A percentile compares a stretch with the other conserved stretches of the same genome.
These are phyloP conservation scores for Neofusicoccum sp. DNA, from an alignment of 2,329 filamentous ascomycete species.

Conservation along the genomic window DNA sequence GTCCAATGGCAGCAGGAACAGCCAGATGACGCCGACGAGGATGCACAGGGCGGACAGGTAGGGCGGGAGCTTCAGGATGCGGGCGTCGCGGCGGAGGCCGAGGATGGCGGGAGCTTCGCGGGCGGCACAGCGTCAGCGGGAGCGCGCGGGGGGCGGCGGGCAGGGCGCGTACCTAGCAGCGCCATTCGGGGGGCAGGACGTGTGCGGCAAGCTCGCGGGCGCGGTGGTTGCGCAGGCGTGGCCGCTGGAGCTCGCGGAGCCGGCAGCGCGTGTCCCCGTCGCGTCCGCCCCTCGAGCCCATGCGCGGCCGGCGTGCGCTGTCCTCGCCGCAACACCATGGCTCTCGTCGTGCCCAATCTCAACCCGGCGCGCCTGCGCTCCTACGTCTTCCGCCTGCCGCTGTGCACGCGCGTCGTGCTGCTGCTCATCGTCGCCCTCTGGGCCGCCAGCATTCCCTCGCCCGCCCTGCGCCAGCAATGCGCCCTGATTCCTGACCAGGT, in stretches of 20 bases:
- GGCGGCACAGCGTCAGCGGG: constrained; percentile 25
- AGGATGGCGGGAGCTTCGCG: constrained; percentile 56
- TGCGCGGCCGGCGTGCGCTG: neutral
- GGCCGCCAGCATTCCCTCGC: constrained; percentile 67
- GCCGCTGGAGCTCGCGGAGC: constrained; percentile 13
- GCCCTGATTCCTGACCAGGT: constrained; percentile 77
- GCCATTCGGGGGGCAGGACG: constrained; percentile 32
- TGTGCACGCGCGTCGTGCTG: constrained; percentile 77
- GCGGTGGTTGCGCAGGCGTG: neutral
- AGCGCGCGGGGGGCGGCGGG: neutral
- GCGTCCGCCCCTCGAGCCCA: constrained; percentile 18
- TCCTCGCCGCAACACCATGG: constrained; percentile 39
- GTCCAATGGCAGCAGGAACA: constrained; percentile 85
- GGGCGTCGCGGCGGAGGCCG: constrained; percentile 76
- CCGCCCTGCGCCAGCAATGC: constrained; percentile 78
- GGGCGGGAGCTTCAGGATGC: constrained; percentile 80
- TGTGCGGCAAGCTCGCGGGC: neutral
- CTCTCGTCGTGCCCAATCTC: constrained; percentile 58
- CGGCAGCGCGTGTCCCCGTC: constrained; percentile 18
- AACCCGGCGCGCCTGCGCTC: constrained; percentile 75
- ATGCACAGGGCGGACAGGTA: constrained; percentile 87
- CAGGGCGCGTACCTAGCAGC: constrained; percentile 35
- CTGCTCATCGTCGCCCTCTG: constrained; percentile 69
- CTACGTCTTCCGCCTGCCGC: constrained; percentile 81
- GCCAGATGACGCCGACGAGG: constrained; percentile 82